phyloP scores from a whole-genome alignment of 2,329 filamentous ascomycete species.

The Corynespora cassiicola region DNA sequence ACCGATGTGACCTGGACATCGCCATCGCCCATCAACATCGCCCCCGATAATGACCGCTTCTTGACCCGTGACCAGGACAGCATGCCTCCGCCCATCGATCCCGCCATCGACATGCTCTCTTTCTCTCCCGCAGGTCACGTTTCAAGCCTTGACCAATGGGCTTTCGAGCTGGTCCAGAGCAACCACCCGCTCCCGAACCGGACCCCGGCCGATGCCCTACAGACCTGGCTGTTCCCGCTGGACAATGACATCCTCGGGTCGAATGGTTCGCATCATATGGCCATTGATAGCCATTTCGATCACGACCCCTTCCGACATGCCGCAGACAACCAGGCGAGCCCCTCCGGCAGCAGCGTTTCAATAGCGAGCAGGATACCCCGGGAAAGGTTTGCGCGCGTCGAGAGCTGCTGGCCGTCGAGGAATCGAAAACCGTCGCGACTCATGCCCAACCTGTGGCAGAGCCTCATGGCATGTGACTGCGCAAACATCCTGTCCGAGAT shows the following conservation, averaged over 20 bases:
- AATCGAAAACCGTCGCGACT: slow-evolving; percentile 37
- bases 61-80: slow-evolving; percentile 33
- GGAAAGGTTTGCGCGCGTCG: slow-evolving; percentile 47
- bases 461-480: slow-evolving; percentile 33
- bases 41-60: slow-evolving; percentile 27
- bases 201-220: slow-evolving; percentile 42
- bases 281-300: slow-evolving; percentile 39
- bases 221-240: slow-evolving; percentile 45
- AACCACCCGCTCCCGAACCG: slow-evolving; percentile 43
- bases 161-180: slow-evolving; percentile 45
- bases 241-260: slow-evolving; percentile 36
- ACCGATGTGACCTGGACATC: slow-evolving; percentile 42
- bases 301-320: slow-evolving; percentile 29
- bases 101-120: slow-evolving; percentile 43
- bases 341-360: slow-evolving; percentile 42
- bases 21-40: slow-evolving; percentile 38
- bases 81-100: slow-evolving; percentile 45
- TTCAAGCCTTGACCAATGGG: slow-evolving; percentile 44
- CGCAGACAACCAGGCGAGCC: slow-evolving; percentile 35
- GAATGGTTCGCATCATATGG: slow-evolving; percentile 34
- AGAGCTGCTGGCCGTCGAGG: slow-evolving; percentile 46
- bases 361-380: slow-evolving; percentile 46
- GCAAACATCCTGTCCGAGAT: slow-evolving; percentile 45
- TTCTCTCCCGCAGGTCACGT: slow-evolving; percentile 43
- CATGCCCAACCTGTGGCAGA: slow-evolving; percentile 45